Evolutionary conservation across 1,284 basidiomycete species (phyloP), one percentile per base, ranked within the genome.

Genomic region (Hemileia vastatrix): DNA sequence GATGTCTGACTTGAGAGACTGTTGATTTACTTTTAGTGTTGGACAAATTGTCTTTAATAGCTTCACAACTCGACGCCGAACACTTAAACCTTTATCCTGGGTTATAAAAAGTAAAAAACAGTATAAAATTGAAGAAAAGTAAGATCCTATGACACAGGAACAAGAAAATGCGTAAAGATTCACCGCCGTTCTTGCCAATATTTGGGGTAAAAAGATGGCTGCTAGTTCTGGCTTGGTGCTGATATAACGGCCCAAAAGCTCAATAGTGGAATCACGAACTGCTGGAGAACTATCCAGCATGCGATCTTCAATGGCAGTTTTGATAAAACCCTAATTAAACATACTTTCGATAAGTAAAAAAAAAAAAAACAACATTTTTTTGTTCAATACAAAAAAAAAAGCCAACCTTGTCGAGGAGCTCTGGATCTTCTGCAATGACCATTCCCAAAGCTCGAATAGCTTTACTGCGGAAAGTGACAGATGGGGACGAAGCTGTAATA

Each of bases 21-120:
- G 76, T 57, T 85, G 67, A 15, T 71, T 83, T 21, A 82, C 79
- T 1, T 84, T 83, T 3, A 84, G 81, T 6, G 57, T 50, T 27
- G 76, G 70, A 73, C 93, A 94, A 69, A 92, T 86, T 13, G 84
- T 82, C 72, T 87, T 90, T 54, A 98, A 80, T 0, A 98, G 80
- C 76, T 93, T 96, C 77, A 98, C 87, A 54, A 95, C 92, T 3
- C 95, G 85, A 73, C 95, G 95, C 33, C 95, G 83, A 1, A 99
- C 95, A 19, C 84, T 84, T 4, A 97, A 80, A 3, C 94, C 92
- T 44, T 91, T 87, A 73, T 98, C 94, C 86, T 92, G 67, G 36
- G 15, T 44, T 5, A 19, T 1, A 24, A 21, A 19, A 2, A 15
- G 50, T 9, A 51, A 50, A 57, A 47, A 31, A 47, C 53, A 54